Base-by-base conservation (phyloP, 805 yeast genomes). In the Jamesozyma jinghongensis region DNA sequence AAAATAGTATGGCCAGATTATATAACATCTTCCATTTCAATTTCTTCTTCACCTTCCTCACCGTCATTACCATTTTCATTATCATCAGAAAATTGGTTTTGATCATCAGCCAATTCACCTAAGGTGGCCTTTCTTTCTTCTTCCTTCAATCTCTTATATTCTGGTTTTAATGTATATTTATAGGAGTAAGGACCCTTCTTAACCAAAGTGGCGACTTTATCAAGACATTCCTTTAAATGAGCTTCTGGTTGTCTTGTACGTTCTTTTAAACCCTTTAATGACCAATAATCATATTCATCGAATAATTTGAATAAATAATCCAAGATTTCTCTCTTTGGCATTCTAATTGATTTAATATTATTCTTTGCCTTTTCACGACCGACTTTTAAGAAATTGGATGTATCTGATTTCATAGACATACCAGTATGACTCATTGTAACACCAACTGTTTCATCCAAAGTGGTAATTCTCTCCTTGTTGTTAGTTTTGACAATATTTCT, bases 221-320 rank as follows among this genome's bases (percentile, higher is more conserved):
- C 98, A 37, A 92, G 68, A 43, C 92, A 84, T 58, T 88, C 96
- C 57, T 88, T 86, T 48, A 92, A 69, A 60, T 85, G 94, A 17
- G 81, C 81, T 59, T 92, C 98, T 1, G 98, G 98, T 68, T 92
- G 98, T 54, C 81, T 80, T 2, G 97, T 87, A 51, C 95, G 75
- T 59, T 92, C 98, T 56, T 86, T 82, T 46, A 92, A 69, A 31
- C 96, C 96, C 63, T 87, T 87, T 71, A 92, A 72, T 10, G 92
- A 79, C 98, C 98, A 92, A 63, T 88, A 92, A 58, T 90, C 97
- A 61, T 83, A 86, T 60, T 88, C 94, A 62, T 87, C 96, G 63
- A 92, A 92, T 53, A 90, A 69, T 51, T 82, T 74, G 75, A 92
- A 92, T 51, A 92, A 67, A 50, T 85, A 66, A 62, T 88, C 96